Conservation (phyloP, 148 eudicot species). For the Silene conica region DNA sequence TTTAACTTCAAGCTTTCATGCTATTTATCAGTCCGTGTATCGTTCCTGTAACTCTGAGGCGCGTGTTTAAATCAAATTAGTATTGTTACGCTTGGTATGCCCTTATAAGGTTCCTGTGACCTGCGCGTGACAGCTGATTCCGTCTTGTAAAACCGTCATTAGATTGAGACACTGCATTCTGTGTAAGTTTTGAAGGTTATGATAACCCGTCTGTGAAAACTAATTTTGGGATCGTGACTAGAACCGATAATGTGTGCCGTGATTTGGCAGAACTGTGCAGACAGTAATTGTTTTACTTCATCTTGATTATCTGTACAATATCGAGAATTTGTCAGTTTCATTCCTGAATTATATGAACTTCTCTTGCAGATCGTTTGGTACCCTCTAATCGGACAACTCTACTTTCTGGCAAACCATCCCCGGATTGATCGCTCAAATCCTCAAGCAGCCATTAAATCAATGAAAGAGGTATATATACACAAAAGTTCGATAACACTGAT, state of each 20-base stretch:
- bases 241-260: not conserved
- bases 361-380: constrained; percentile 38
- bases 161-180: no score
- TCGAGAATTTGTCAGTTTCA: no score
- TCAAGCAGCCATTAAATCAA: constrained; percentile 35
- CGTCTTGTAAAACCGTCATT: no score
- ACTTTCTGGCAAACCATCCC: constrained; percentile 37
- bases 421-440: constrained; percentile 41
- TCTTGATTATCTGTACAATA: not conserved
- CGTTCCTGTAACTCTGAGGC: not conserved
- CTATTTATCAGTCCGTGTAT: not conserved
- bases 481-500: not conserved
- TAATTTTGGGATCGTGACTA: no score
- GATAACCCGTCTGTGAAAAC: no score
- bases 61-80: no score
- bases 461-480: constrained; percentile 33
- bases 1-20: not conserved
- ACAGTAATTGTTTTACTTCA: not conserved
- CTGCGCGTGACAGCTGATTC: not conserved
- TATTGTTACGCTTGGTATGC: no score
- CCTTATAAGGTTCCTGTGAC: no score
- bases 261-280: not conserved
- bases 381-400: constrained; percentile 40
- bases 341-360: not conserved
- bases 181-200: no score